Evolutionary conservation across 2,329 filamentous ascomycete genomes (phyloP), one percentile per base, ranked within the genome.

Genomic region (Colletotrichum spinosum): DNA sequence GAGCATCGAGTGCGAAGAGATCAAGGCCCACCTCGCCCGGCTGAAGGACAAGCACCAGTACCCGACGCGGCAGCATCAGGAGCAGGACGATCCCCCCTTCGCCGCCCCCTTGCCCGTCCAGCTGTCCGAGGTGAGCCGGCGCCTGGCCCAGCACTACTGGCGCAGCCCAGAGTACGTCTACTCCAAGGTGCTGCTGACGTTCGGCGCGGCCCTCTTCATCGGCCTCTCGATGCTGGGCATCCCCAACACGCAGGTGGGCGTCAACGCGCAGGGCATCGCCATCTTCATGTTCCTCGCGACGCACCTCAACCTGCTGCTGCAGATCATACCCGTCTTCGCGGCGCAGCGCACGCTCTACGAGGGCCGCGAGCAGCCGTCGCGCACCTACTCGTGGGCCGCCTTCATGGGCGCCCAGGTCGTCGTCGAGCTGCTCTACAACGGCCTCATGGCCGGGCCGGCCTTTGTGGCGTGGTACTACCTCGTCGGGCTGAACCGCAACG

Each of bases 81-180:
- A 46, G 4, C 42, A 44, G 42, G 73, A 79, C 6, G 80, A 55
- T 38, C 71, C 77, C 6, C 77, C 76, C 49, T 93, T 92, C 67
- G 91, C 92, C 1, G 90, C 90, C 35, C 87, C 90, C 0, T 89
- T 93, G 69, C 68, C 57, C 2, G 70, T 78, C 4, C 92, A 94
- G 71, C 76, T 92, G 8, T 79, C 77, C 39, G 81, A 88, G 67
- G 88, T 90, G 42, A 84, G 84, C 5, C 73, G 80, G 51, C 89
- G 91, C 68, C 87, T 92, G 9, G 92, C 92, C 76, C 83, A 90
- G 71, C 91, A 94, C 74, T 92, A 92, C 80, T 94, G 91, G 91
- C 86, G 92, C 56, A 91, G 85, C 1, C 92, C 92, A 0, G 82
- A 85, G 2, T 94, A 94, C 77, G 89, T 94, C 71, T 93, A 91